Base-by-base conservation (phyloP, 768 basidiomycete genomes). In the Trametes cinnabarina region DNA sequence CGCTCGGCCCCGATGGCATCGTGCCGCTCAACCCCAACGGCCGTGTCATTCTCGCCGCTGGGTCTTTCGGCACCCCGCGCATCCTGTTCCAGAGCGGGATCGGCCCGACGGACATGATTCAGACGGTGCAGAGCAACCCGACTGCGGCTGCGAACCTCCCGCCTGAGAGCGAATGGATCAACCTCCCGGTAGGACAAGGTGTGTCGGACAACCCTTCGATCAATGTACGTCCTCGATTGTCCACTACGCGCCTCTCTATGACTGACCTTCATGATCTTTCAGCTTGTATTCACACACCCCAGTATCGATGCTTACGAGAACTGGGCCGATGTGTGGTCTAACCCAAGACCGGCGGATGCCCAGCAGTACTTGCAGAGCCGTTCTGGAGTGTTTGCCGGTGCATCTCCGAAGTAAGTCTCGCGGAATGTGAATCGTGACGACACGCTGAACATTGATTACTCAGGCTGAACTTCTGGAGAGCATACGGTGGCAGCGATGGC, bases 251-350 rank as follows among this genome's bases (percentile, higher is more conserved):
- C 15, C 17, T 26, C 8, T 43, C 25, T 19, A 26, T 19, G 22
- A 19, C 19, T 22, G 37, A 0, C 9, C 1, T n/a, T 6, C 8
- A 23, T 26, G 44, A 46, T 23, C 9, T 5, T 28, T 14, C 55
- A 83, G 80, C 69, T 85, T 63, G 81, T 86, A 20, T 85, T 87
- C 73, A 84, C 82, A 5, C 84, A 86, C 66, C 84, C 84, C 2
- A 74, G 73, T 37, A 74, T 87, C 59, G 82, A 86, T 64, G 77
- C 82, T 1, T 85, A 85, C 65, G 82, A 86, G n/a, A 85, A 84
- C 69, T 87, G 84, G 85, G 79, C 78, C 2, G 62, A 77, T 37
- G 80, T 85, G 3, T 85, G 81, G 82, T 69, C 71, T 30, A 71
- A 72, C 67, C 84, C 85, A 23, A 76, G 79, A 19, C 66, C 79